Conservation (phyloP, 805 yeast species). For the Lachancea thermotolerans region DNA sequence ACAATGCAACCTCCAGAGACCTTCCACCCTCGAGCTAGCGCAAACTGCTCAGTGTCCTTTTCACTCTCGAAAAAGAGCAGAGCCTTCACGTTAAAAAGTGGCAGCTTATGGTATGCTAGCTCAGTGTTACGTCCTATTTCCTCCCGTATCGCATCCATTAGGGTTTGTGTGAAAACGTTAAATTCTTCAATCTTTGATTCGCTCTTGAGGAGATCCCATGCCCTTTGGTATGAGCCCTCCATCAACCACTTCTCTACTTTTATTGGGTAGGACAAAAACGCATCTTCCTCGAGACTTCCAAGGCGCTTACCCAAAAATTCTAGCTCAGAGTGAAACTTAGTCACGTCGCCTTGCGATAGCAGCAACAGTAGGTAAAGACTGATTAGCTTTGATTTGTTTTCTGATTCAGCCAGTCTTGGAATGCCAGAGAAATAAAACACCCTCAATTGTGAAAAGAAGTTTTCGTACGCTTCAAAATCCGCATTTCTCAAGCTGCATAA, state of each 20-base stretch:
- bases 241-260: conserved; percentile 87
- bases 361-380: conserved; percentile 71
- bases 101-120: conserved; percentile 66
- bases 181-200: conserved; percentile 57
- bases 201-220: conserved; percentile 59
- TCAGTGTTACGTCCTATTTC: conserved; percentile 85
- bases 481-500: conserved; percentile 61
- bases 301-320: conserved; percentile 55
- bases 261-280: conserved; percentile 74
- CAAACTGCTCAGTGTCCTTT: conserved; percentile 46
- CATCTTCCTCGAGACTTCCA: conserved; percentile 51
- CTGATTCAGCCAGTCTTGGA: conserved; percentile 37
- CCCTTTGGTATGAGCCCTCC: conserved; percentile 94
- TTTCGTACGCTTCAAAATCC: conserved; percentile 61
- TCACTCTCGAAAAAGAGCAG: conserved; percentile 64
- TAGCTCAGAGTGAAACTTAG: conserved; percentile 84
- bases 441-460: conserved; percentile 64
- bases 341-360: conserved; percentile 76
- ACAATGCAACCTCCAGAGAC: conserved; percentile 45
- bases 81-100: conserved; percentile 75
- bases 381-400: conserved; percentile 63
- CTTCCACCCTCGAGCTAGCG: conserved; percentile 51
- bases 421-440: conserved; percentile 56
- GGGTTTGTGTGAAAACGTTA: conserved; percentile 64
- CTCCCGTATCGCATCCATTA: conserved; percentile 70